Percentiles rank a stretch among this genome's conserved stretches.
Evolutionary conservation across 352 stramenopile species (phyloP).

Genomic region (Phytophthora capsici): DNA sequence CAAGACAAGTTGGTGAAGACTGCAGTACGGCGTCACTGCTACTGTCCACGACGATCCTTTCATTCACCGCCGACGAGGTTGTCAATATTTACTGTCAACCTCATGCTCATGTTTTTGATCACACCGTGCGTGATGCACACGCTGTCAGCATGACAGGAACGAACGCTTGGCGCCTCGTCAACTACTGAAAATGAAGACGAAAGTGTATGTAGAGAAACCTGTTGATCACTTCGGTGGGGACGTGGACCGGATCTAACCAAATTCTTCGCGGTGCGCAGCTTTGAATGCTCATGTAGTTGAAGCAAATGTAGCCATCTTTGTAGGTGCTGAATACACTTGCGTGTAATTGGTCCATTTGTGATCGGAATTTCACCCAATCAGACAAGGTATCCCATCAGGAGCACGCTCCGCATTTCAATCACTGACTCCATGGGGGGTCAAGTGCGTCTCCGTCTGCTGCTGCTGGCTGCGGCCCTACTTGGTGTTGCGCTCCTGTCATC

Average conservation of each 20-base stretch:
- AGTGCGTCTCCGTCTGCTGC: conserved; percentile 18
- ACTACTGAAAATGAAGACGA: neutral
- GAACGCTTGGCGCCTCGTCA: neutral
- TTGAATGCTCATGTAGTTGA: conserved; percentile 1
- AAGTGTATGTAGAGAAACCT: too few relatives aligned
- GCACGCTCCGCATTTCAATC: conserved; percentile 1
- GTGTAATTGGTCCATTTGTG: neutral
- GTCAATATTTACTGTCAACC: neutral
- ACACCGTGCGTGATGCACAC: too few relatives aligned
- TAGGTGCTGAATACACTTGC: neutral
- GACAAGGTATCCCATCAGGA: neutral
- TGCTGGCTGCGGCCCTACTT: conserved; percentile 30
- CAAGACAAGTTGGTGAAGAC: too few relatives aligned
- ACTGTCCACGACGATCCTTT: too few relatives aligned
- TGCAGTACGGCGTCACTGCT: too few relatives aligned
- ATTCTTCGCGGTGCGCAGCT: neutral
- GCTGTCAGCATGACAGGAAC: neutral
- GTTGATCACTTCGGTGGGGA: too few relatives aligned
- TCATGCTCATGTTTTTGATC: neutral
- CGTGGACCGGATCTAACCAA: conserved; percentile 3
- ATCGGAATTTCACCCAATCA: conserved; percentile 17
- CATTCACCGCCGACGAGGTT: too few relatives aligned
- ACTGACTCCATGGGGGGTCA: conserved; percentile 23
- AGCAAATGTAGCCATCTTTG: neutral
- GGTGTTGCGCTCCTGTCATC: conserved; percentile 16